Evolutionary conservation across 2,329 filamentous ascomycete genomes (phyloP).

Genomic region (Scedosporium boydii): DNA sequence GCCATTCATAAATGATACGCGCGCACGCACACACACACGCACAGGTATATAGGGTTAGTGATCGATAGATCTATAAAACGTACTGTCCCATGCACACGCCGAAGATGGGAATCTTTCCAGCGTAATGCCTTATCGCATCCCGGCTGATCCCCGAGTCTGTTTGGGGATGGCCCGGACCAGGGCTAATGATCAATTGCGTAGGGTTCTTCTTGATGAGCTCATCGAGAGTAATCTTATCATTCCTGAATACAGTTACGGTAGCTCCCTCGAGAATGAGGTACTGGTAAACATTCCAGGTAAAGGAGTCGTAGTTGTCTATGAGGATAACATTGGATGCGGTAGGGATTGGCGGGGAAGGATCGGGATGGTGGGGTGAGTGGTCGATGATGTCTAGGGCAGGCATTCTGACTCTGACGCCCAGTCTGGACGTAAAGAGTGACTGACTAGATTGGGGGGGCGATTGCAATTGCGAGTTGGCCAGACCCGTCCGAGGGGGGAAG

Average conservation of each 20-base stretch:
- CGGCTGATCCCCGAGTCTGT: conserved; percentile 91
- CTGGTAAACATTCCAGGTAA: conserved; percentile 99
- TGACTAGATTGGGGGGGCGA: background rate
- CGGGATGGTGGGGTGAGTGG: conserved; percentile 79
- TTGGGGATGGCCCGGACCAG: conserved; percentile 84
- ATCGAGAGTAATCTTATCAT: conserved; percentile 81
- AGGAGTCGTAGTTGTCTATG: conserved; percentile 99
- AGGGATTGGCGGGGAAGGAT: conserved; percentile 60
- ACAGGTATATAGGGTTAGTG: background rate
- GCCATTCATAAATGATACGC: background rate
- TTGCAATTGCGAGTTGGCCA: background rate
- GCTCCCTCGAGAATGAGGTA: conserved; percentile 96
- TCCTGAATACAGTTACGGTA: conserved; percentile 78
- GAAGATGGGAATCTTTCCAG: conserved; percentile 87
- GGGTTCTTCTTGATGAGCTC: conserved; percentile 76
- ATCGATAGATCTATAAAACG: conserved; percentile 23
- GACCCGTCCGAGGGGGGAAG: too few relatives aligned
- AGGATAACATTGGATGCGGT: conserved; percentile 86
- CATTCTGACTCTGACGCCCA: conserved; percentile 28
- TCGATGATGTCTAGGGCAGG: conserved; percentile 49
- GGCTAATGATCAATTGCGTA: conserved; percentile 89
- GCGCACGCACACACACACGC: background rate
- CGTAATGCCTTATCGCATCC: conserved; percentile 82
- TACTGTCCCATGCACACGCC: conserved; percentile 98
- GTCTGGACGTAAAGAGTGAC: background rate